Base-by-base conservation (phyloP, 768 basidiomycete genomes). In the Pholiota microspora region DNA sequence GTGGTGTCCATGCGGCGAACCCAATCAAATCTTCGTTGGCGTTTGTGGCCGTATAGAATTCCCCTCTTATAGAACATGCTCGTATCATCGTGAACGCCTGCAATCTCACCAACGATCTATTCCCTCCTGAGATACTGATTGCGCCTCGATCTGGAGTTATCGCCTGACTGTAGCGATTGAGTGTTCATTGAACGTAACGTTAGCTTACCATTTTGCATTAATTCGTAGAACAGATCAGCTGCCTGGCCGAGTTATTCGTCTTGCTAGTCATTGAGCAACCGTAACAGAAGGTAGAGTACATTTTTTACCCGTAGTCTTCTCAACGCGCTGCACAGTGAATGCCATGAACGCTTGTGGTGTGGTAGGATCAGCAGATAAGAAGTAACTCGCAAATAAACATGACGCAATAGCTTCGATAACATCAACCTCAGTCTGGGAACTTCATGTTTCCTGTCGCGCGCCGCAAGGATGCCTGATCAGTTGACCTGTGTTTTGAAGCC, bases 1-100 rank as follows among this genome's bases (percentile, higher is more conserved):
- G 68, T 2, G 71, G 69, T 60, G 69, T 69, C 68, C 71, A 72
- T 21, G 69, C 35, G 3, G 68, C 58, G 36, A 62, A 64, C 0
- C 66, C 70, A 32, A 69, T 59, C 2, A 69, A 34, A 36, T 63
- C 60, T 4, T 64, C 59, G 2, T 31, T 42, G 16, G 60, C 45
- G 31, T 68, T 60, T 4, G 59, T 65, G 7, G 68, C 71, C 10
- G 56, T 44, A 47, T 70, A 72, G 47, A 62, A 66, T 61, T 70
- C 65, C 6, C 68, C 69, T 1, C 42, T 64, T 15, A 63, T 48
- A 18, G 57, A 58, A 16, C 63, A 63, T 29, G 69, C 67, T 18
- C 59, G 63, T 24, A 69, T 42, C 54, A 64, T 62, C 15, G 65
- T 63, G 38, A 63, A 51, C 18, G 62, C 57, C 45, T 69, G 63